Evolutionary conservation across 805 yeast species (phyloP).

Genomic region (Ogataea corticis): DNA sequence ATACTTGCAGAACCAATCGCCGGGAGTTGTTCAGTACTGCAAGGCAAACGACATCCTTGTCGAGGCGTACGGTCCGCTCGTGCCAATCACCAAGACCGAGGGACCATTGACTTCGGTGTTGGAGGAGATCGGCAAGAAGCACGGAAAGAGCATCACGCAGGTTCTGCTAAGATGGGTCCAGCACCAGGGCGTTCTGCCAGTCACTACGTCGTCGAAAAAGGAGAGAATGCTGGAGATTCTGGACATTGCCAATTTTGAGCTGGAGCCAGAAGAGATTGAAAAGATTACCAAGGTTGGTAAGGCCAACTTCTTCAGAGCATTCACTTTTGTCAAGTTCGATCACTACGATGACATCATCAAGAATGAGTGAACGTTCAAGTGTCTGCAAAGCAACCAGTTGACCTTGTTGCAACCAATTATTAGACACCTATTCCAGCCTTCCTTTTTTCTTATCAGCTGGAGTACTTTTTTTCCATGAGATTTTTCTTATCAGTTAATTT

Average conservation of each 20-base stretch:
- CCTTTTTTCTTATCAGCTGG: too few species aligned
- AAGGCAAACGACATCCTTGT: slow-evolving; percentile 37
- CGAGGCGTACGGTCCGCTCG: slow-evolving; percentile 49
- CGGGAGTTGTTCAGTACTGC: slow-evolving; percentile 45
- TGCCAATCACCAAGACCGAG: slow-evolving; percentile 40
- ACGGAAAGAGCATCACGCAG: slow-evolving; percentile 40
- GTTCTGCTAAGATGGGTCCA: slow-evolving; percentile 47
- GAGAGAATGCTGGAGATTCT: slow-evolving; percentile 41
- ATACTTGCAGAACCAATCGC: slow-evolving; percentile 59
- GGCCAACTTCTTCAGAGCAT: slow-evolving; percentile 24
- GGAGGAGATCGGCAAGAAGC: slow-evolving; percentile 34
- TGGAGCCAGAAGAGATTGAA: slow-evolving; percentile 33
- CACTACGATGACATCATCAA: slow-evolving; percentile 8
- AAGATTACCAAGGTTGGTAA: slow-evolving; percentile 30
- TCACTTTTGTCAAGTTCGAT: background rate
- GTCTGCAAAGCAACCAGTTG: background rate
- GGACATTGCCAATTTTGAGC: slow-evolving; percentile 36
- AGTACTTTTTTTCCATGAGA: too few species aligned
- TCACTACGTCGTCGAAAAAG: slow-evolving; percentile 46
- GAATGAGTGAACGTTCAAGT: slow-evolving; percentile 1
- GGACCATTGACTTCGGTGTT: slow-evolving; percentile 37
- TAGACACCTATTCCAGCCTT: too few species aligned
- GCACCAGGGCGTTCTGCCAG: slow-evolving; percentile 43
- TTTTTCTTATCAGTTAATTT: too few species aligned
- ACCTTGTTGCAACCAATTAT: too few species aligned